These are phyloP conservation scores for Tieghemiomyces parasiticus DNA, from an alignment of 192 early-diverging fungal species.

Conservation along the genomic window DNA sequence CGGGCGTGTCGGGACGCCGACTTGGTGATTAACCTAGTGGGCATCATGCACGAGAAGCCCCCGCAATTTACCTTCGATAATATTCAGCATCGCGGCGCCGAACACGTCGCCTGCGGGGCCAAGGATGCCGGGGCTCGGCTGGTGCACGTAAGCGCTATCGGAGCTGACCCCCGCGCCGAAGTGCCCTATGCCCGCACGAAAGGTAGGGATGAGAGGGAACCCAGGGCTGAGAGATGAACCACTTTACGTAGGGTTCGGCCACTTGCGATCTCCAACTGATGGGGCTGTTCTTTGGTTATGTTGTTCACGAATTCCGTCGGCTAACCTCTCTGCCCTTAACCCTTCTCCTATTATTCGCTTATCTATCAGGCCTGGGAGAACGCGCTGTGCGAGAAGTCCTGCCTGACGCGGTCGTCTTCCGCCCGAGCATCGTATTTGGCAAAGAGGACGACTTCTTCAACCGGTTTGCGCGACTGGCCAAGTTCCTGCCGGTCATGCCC, in stretches of 20 bases:
- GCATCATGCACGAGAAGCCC: conserved; percentile 20
- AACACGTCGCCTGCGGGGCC: conserved; percentile 16
- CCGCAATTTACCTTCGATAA: conserved; percentile 18
- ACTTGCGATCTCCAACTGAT: not conserved
- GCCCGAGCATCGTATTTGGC: conserved; percentile 23
- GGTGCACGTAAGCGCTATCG: conserved; percentile 21
- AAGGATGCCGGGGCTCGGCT: conserved; percentile 13
- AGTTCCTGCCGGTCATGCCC: conserved; percentile 18
- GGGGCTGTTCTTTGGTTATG: not conserved
- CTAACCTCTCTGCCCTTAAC: not conserved
- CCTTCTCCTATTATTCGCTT: conserved; percentile 1
- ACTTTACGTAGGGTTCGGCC: not conserved
- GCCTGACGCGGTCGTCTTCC: conserved; percentile 15
- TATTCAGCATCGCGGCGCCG: conserved; percentile 18
- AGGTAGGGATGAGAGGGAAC: conserved; percentile 12
- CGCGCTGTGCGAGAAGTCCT: conserved; percentile 13
- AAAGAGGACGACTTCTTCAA: conserved; percentile 23
- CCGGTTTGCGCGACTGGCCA: conserved; percentile 16
- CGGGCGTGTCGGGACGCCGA: conserved; percentile 14
- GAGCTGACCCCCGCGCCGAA: conserved; percentile 13
- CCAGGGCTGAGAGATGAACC: not conserved
- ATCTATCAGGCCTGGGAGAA: conserved; percentile 16
- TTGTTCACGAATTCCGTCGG: not conserved
- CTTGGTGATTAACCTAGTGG: conserved; percentile 20
- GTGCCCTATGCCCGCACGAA: conserved; percentile 20